Evolutionary conservation across 139 green algal genomes (phyloP), one percentile per base, ranked within the genome.

Genomic region (Pleodorina starrii): DNA sequence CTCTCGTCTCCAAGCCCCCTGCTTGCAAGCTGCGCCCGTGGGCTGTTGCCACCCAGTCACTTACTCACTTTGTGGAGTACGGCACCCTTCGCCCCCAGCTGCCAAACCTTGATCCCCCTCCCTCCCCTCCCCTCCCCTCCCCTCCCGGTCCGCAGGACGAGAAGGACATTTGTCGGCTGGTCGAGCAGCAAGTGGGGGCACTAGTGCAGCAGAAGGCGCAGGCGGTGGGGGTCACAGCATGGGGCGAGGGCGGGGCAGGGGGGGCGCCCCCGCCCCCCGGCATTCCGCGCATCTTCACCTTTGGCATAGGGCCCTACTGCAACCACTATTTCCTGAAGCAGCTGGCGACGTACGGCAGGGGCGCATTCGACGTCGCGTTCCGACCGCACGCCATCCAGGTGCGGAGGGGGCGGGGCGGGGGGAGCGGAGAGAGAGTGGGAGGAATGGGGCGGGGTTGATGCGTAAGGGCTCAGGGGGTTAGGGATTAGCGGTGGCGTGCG

Each of bases 261-360:
- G 42, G 23, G 9, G 73, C 9, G 23, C 89, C 75, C 66, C 68
- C 85, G 32, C 86, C 86, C 10, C 29, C 43, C 42, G 74, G 74
- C 17, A 46, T 88, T 0, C 93, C 93, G 17, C 89, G 93, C 50
- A 88, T 96, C 42, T 93, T 42, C 68, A 94, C 92, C 48, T 95
- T 96, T 79, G 93, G 90, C 51, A 94, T 96, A 68, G 93, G 94
- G 19, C 60, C 72, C 16, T 97, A 92, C 86, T 95, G 93, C 92
- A 97, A 97, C 91, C 91, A 97, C 86, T 97, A 92, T 91, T 96
- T 97, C 87, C 85, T 97, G 21, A 94, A 94, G 73, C 89, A 92
- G 84, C 88, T 95, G 10, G 89, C 93, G 14, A 79, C 82, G 23
- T 88, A 93, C n/a, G 94, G 93, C 21, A 73, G 93, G 5, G 94